Conservation (phyloP, 495 filamentous ascomycete genomes). For the Polyplosphaeria fusca region DNA sequence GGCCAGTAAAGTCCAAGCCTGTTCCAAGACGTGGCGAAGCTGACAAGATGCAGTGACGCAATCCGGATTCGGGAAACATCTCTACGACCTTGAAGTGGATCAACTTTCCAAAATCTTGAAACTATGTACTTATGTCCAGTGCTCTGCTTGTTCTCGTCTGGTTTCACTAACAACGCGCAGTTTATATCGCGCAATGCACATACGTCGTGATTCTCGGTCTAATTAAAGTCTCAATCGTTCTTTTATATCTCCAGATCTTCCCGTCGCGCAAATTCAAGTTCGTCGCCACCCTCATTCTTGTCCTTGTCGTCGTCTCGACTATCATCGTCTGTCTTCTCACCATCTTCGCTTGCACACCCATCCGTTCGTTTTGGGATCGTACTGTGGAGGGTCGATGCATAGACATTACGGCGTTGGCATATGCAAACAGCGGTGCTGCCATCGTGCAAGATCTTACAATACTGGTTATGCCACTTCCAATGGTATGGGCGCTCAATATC, state of each 20-base stretch:
- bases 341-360: conserved; percentile 6
- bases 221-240: conserved; percentile 11
- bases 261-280: background rate
- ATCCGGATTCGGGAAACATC: conserved; percentile 11
- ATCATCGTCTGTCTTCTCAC: conserved; percentile 1
- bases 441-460: conserved; percentile 16
- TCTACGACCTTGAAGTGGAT: conserved; percentile 2
- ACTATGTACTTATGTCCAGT: background rate
- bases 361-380: conserved; percentile 13
- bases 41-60: conserved; percentile 4
- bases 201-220: conserved; percentile 10
- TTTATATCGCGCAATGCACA: conserved; percentile 4
- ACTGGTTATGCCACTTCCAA: conserved; percentile 4
- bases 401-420: conserved; percentile 10
- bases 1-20: background rate
- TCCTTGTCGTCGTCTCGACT: background rate
- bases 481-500: conserved; percentile 11
- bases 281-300: background rate
- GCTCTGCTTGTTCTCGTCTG: background rate
- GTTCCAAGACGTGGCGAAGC: background rate
- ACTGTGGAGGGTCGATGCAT: conserved; percentile 10
- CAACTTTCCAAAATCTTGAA: background rate
- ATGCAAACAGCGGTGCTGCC: conserved; percentile 2
- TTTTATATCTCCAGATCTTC: conserved; percentile 22
- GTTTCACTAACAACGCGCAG: background rate